Conservation (phyloP, 495 filamentous ascomycete genomes). For the Trichoderma reesei region DNA sequence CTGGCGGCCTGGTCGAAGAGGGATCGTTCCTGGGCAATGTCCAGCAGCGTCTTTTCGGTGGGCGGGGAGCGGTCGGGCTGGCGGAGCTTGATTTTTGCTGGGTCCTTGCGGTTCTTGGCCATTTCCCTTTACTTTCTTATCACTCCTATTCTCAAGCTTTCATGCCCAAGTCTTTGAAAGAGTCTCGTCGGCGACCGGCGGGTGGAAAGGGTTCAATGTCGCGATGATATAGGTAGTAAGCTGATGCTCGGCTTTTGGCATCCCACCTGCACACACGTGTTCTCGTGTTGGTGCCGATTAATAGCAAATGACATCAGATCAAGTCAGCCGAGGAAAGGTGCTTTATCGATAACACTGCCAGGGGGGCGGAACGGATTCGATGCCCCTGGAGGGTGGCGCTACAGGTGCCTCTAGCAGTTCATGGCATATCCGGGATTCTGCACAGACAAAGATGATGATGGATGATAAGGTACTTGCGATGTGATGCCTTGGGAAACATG, state of each 20-base stretch:
- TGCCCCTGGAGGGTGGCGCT: neutral
- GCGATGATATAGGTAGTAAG: neutral
- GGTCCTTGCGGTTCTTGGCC: conserved; percentile 39
- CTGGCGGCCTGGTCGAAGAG: conserved; percentile 33
- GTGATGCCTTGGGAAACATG: too few relatives aligned
- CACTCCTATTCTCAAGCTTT: too few relatives aligned
- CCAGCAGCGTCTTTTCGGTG: conserved; percentile 49
- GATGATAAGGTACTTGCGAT: too few relatives aligned
- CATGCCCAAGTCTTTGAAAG: too few relatives aligned
- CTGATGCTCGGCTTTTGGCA: too few relatives aligned
- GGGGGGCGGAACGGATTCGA: neutral
- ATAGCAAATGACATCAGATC: conserved; percentile 4
- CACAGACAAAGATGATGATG: too few relatives aligned
- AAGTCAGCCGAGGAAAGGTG: neutral
- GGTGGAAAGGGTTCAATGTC: neutral
- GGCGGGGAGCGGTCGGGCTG: conserved; percentile 49
- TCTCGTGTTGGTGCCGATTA: neutral
- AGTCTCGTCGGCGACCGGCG: too few relatives aligned
- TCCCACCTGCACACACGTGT: too few relatives aligned
- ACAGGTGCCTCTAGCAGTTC: neutral
- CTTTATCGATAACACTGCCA: neutral
- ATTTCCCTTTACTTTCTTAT: conserved; percentile 16
- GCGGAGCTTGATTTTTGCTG: conserved; percentile 42
- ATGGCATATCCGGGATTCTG: too few relatives aligned
- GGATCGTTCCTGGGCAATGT: conserved; percentile 51